Conservation (phyloP, 2,329 filamentous ascomycete species). For the Xylariaceae sp. region DNA sequence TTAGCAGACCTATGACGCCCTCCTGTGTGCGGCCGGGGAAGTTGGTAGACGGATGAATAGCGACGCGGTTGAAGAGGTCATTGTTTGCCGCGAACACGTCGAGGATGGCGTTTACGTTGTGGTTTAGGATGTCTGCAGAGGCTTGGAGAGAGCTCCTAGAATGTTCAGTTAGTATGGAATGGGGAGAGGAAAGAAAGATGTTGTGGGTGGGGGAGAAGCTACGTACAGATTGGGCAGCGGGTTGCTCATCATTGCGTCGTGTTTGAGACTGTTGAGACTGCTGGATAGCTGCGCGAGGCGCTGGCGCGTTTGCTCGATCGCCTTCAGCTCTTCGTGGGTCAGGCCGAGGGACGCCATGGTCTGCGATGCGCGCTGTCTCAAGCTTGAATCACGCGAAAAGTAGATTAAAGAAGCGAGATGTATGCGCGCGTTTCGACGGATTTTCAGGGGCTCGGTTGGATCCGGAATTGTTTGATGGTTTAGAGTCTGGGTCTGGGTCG, state of each 20-base stretch:
- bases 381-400: not conserved
- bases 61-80: conserved; percentile 62
- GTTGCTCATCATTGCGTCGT: conserved; percentile 55
- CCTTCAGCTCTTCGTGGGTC: conserved; percentile 56
- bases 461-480: not conserved
- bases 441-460: not conserved
- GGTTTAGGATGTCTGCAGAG: conserved; percentile 65
- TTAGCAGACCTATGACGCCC: conserved; percentile 58
- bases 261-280: conserved; percentile 59
- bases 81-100: conserved; percentile 59
- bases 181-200: not conserved
- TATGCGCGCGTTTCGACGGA: not conserved
- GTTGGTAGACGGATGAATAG: conserved; percentile 69
- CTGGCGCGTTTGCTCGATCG: conserved; percentile 64
- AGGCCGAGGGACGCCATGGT: conserved; percentile 44
- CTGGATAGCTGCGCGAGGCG: conserved; percentile 63
- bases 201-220: not conserved
- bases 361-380: not conserved
- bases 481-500: not conserved
- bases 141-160: conserved; percentile 63
- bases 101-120: conserved; percentile 62
- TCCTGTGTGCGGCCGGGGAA: conserved; percentile 67
- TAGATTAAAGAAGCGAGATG: not conserved
- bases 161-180: not conserved
- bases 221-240: conserved; percentile 62